Base-by-base conservation (phyloP, 1,284 basidiomycete genomes). In the Cryptococcus sp. region DNA sequence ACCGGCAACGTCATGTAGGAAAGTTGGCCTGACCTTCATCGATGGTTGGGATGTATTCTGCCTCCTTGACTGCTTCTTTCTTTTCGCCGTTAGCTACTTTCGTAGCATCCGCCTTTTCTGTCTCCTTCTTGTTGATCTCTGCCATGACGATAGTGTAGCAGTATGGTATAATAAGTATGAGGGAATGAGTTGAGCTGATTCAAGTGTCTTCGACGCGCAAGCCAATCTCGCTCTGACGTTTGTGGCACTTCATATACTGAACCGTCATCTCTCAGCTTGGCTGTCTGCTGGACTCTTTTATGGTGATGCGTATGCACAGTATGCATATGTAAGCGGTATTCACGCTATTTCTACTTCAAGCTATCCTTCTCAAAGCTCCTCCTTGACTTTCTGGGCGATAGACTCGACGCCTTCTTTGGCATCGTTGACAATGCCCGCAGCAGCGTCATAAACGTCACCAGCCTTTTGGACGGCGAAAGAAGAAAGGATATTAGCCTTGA, bases 401-500 rank as follows among this genome's bases (percentile, higher is more conserved):
- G 56, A 50, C 36, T 62, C 60, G 5, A 56, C 56, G n/a, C 58
- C 60, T 25, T 62, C 56, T 13, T 50, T 49, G 19, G 60, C 59
- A 47, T 62, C 55, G 10, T 55, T 54, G 23, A 52, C 49, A 1
- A 56, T 48, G n/a, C 60, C 62, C 34, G 48, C 60, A 11, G 62
- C 61, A 18, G 59, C 60, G 7, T 67, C 63, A 37, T 60, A 55
- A 47, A 52, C 49, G 36, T 76, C 67, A 39, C 65, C 69, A 21
- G 70, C 74, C 69, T 82, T 81, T 60, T 81, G 75, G 48, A 76
- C 77, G 21, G 79, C 77, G 68, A 96, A 94, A 0, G 88, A 82
- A 9, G 78, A 74, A 50, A 96, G 82, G 61, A 96, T 83, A 77
- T 98, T 98, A 48, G 82, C 81, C 79, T 93, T 94, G 73, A 88